Conservation (phyloP, 305 asterid species). For the Coffea humblotiana region DNA sequence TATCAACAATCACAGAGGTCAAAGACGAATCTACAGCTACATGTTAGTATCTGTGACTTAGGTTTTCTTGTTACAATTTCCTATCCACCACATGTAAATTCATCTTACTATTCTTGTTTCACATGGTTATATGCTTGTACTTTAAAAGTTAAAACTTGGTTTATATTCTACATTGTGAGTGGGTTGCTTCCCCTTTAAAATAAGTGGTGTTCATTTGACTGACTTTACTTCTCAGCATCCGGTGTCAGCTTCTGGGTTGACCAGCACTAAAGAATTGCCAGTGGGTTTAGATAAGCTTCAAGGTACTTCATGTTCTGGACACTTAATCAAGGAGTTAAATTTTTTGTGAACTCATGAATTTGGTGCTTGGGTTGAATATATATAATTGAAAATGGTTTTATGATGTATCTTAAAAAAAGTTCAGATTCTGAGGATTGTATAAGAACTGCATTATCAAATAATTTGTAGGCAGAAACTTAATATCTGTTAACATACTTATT, state of each 20-base stretch:
- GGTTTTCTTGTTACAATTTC: not conserved
- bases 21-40: constrained; percentile 15
- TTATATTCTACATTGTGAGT: not conserved
- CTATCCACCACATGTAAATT: not conserved
- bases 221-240: not conserved
- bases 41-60: constrained; percentile 11
- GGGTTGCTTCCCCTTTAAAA: not conserved
- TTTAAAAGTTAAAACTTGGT: not conserved
- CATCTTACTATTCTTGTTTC: not conserved
- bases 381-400: not conserved
- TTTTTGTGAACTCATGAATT: not conserved
- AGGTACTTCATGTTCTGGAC: not conserved
- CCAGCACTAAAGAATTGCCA: not conserved
- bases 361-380: not conserved
- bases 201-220: not conserved
- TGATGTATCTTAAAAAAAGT: not conserved
- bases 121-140: not conserved
- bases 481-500: not conserved
- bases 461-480: not conserved
- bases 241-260: constrained; percentile 3
- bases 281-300: not conserved
- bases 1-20: constrained; percentile 25
- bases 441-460: not conserved
- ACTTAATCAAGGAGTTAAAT: not conserved
- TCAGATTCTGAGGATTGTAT: not conserved